A percentile compares a stretch with the other conserved stretches of the same genome.
phyloP scores from a whole-genome alignment of 257 asterid species.

The Fraxinus excelsior region DNA sequence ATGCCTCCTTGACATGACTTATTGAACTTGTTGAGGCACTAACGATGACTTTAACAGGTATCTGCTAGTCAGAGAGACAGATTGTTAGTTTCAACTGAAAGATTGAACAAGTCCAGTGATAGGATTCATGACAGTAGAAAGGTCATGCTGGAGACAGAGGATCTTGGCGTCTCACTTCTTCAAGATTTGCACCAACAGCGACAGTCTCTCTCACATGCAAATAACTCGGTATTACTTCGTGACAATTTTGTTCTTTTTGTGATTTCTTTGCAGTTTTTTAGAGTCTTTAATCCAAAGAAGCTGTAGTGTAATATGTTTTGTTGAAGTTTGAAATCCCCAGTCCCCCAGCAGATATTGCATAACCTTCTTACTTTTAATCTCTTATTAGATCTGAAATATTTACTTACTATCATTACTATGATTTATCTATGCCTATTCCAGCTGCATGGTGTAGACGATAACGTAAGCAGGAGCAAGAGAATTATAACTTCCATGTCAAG shows the following conservation, averaged over 20 bases:
- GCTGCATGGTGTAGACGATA: conserved; percentile 75
- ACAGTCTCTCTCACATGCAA: conserved; percentile 67
- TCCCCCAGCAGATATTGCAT: neutral
- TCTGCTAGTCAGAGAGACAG: conserved; percentile 77
- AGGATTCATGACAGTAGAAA: conserved; percentile 72
- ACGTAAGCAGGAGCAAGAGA: conserved; percentile 63
- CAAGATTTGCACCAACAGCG: conserved; percentile 83
- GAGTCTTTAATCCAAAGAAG: no score
- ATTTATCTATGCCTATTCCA: conserved; percentile 18
- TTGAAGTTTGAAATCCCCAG: no score
- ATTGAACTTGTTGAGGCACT: conserved; percentile 9
- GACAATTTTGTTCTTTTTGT: neutral
- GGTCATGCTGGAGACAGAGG: conserved; percentile 90
- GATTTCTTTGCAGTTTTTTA: neutral
- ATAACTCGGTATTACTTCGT: conserved; percentile 55
- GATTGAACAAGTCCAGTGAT: conserved; percentile 62
- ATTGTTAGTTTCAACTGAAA: conserved; percentile 56
- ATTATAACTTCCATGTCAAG: conserved; percentile 56
- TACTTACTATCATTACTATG: no score
- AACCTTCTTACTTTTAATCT: neutral
- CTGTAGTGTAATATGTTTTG: no score
- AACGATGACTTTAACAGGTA: conserved; percentile 43
- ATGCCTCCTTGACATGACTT: neutral
- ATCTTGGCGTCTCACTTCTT: conserved; percentile 87
- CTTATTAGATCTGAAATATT: conserved; percentile 1